Evolutionary conservation across 192 early-diverging fungal genomes (phyloP).

Genomic region (Linnemannia hyalina): DNA sequence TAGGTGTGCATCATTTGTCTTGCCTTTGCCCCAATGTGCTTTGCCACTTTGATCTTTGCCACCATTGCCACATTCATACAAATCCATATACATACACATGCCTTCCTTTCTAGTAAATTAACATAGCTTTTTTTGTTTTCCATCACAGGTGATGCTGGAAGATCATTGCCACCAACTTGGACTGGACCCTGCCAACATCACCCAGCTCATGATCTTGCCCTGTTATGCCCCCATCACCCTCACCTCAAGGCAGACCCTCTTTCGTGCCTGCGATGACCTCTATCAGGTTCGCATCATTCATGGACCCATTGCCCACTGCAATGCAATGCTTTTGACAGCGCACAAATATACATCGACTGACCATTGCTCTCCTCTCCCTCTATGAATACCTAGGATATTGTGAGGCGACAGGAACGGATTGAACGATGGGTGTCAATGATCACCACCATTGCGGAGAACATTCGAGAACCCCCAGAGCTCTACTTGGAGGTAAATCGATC

Average conservation of each 20-base stretch:
- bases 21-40: not conserved
- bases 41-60: slow-evolving; percentile 13
- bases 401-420: slow-evolving; percentile 32
- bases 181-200: slow-evolving; percentile 36
- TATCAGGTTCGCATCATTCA: slow-evolving; percentile 16
- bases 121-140: not conserved
- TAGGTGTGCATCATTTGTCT: slow-evolving; percentile 19
- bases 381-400: slow-evolving; percentile 31
- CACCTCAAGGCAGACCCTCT: slow-evolving; percentile 25
- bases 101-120: not conserved
- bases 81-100: not conserved
- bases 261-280: slow-evolving; percentile 39
- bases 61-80: slow-evolving; percentile 5
- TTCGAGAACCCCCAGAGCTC: slow-evolving; percentile 31
- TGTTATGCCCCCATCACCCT: slow-evolving; percentile 24
- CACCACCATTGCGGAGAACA: slow-evolving; percentile 43
- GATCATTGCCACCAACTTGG: slow-evolving; percentile 40
- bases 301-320: not conserved
- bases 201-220: slow-evolving; percentile 31
- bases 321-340: no score
- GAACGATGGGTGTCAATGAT: slow-evolving; percentile 45
- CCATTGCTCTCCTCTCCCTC: not conserved
- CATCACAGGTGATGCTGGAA: slow-evolving; percentile 23
- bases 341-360: not conserved
- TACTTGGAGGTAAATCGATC: slow-evolving; percentile 28